Conservation (phyloP, 2,329 filamentous ascomycete species). For the Alternaria brassicae region DNA sequence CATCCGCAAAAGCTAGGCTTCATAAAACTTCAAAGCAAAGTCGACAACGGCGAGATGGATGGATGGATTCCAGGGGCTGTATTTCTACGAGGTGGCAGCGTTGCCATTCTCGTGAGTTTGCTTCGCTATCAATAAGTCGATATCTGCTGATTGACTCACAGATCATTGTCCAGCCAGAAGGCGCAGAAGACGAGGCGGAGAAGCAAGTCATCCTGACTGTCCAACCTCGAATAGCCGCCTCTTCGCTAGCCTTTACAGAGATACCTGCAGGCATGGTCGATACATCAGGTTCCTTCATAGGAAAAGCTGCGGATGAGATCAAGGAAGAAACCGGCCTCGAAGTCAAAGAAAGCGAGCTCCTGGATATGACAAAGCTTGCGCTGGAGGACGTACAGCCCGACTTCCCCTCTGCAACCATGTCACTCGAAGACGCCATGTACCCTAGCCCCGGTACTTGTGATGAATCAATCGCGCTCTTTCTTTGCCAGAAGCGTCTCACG, state of each 20-base stretch:
- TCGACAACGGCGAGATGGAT: conserved; percentile 51
- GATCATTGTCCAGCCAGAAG: conserved; percentile 63
- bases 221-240: conserved; percentile 65
- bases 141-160: conserved; percentile 23
- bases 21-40: conserved; percentile 61
- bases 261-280: conserved; percentile 69
- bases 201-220: conserved; percentile 60
- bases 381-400: conserved; percentile 28
- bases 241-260: conserved; percentile 62
- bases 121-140: neutral
- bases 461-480: conserved; percentile 65
- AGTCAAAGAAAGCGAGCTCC: conserved; percentile 58
- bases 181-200: conserved; percentile 49
- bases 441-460: conserved; percentile 59
- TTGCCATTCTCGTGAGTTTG: conserved; percentile 61
- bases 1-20: conserved; percentile 65
- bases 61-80: conserved; percentile 61
- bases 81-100: conserved; percentile 65
- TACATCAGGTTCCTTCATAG: conserved; percentile 59
- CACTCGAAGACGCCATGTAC: neutral
- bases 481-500: conserved; percentile 62
- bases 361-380: conserved; percentile 63
- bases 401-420: neutral
- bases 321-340: conserved; percentile 63
- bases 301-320: conserved; percentile 64